Evolutionary conservation across 2,329 filamentous ascomycete genomes (phyloP).

Genomic region (Penicillium sp.): DNA sequence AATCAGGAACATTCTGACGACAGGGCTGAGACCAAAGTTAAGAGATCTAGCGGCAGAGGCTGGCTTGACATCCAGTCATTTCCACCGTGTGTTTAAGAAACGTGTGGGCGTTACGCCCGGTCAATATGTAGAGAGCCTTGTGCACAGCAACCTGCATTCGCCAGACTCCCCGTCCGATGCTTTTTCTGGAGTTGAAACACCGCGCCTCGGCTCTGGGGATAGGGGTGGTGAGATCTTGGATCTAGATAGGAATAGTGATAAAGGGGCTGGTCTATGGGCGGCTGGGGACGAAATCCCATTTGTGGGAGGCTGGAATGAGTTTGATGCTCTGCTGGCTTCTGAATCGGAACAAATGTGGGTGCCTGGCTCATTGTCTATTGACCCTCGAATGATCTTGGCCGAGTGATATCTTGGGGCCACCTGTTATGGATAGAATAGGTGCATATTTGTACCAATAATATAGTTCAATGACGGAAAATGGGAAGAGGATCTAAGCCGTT

Average conservation of each 20-base stretch:
- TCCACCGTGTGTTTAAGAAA: constrained; percentile 56
- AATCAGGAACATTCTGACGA: constrained; percentile 25
- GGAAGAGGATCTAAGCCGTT: neutral
- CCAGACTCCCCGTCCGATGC: constrained; percentile 3
- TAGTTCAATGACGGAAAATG: neutral
- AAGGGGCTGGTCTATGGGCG: constrained; percentile 11
- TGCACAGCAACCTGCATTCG: constrained; percentile 1
- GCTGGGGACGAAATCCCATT: neutral
- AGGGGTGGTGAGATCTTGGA: constrained; percentile 4
- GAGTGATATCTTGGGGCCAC: neutral
- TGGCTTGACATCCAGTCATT: constrained; percentile 52
- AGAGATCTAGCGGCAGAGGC: constrained; percentile 49
- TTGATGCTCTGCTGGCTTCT: constrained; percentile 34
- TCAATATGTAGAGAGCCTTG: constrained; percentile 30
- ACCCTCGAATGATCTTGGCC: constrained; percentile 15
- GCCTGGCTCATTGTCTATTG: constrained; percentile 12
- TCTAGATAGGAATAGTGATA: constrained; percentile 17
- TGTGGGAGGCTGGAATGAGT: constrained; percentile 35
- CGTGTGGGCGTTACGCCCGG: constrained; percentile 52
- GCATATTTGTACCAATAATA: neutral
- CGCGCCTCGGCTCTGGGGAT: neutral
- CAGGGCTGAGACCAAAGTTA: constrained; percentile 39
- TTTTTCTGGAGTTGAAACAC: constrained; percentile 12
- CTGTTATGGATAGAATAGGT: neutral
- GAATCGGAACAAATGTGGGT: constrained; percentile 20